Percentiles rank a stretch among this genome's conserved stretches.
Conservation (phyloP, 2,329 filamentous ascomycete genomes). For the Rhynchosporium agropyri region DNA sequence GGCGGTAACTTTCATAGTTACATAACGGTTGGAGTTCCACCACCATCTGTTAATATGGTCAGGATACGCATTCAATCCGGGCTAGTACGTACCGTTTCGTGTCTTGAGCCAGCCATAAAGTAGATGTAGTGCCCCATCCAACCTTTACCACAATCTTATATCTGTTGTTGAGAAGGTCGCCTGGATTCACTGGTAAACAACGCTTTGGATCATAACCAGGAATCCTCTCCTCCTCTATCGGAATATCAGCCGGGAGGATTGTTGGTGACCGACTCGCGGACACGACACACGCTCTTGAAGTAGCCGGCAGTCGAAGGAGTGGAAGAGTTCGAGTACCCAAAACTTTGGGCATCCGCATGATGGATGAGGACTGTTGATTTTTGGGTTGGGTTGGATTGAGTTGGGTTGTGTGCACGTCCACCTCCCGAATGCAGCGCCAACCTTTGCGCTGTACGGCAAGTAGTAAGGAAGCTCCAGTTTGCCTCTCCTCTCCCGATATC, state of each 20-base stretch:
- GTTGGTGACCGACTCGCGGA: too few relatives aligned
- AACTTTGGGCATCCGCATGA: too few relatives aligned
- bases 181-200: slow-evolving; percentile 27
- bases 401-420: too few relatives aligned
- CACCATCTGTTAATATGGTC: not conserved
- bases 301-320: too few relatives aligned
- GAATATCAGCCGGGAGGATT: slow-evolving; percentile 9
- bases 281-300: too few relatives aligned
- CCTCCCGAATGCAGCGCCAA: too few relatives aligned
- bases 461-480: too few relatives aligned
- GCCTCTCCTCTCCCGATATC: too few relatives aligned
- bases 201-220: slow-evolving; percentile 13
- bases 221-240: slow-evolving; percentile 11
- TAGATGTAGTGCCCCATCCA: slow-evolving; percentile 46
- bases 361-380: too few relatives aligned
- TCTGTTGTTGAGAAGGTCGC: slow-evolving; percentile 40
- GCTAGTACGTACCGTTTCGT: not conserved
- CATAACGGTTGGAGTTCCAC: not conserved
- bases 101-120: slow-evolving; percentile 44
- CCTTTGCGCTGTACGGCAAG: too few relatives aligned
- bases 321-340: too few relatives aligned
- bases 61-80: not conserved
- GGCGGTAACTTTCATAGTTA: not conserved
- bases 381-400: too few relatives aligned
- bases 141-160: slow-evolving; percentile 46